Percentiles rank a stretch among this genome's conserved stretches.
Evolutionary conservation across 345 rosid species (phyloP).

Genomic region (Linum lewisii): DNA sequence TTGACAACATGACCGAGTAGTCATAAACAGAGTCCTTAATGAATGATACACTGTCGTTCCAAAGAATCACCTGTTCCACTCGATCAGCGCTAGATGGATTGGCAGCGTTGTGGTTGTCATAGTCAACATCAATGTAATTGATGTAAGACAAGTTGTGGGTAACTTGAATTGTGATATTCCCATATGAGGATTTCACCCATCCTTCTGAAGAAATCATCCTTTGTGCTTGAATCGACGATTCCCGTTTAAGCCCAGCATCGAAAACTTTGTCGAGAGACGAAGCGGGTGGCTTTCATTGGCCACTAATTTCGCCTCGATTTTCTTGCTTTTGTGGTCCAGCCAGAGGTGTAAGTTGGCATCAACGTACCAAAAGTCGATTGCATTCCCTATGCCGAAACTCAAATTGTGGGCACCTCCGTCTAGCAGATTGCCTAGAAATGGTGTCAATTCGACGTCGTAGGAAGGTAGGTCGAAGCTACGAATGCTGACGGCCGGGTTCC

Average conservation of each 20-base stretch:
- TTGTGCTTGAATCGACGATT: slow-evolving; percentile 34
- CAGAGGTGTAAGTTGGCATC: slow-evolving; percentile 92
- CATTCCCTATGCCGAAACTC: slow-evolving; percentile 59
- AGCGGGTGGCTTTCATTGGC: slow-evolving; percentile 15
- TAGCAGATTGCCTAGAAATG: slow-evolving; percentile 49
- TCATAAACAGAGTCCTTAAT: slow-evolving; percentile 12
- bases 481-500: slow-evolving; percentile 69
- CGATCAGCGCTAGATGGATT: slow-evolving; percentile 35
- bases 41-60: slow-evolving; percentile 37
- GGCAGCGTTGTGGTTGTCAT: slow-evolving; percentile 5
- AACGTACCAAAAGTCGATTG: slow-evolving; percentile 71
- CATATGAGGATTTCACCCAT: slow-evolving; percentile 63
- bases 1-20: slow-evolving; percentile 30
- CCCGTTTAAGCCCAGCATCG: slow-evolving; percentile 49
- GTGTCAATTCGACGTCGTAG: slow-evolving; percentile 80
- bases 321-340: slow-evolving; percentile 39
- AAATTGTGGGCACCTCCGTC: slow-evolving; percentile 56
- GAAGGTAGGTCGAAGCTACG: slow-evolving; percentile 79
- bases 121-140: slow-evolving; percentile 46
- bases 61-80: slow-evolving; percentile 47
- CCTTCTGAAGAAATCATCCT: slow-evolving; percentile 47
- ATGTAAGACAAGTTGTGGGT: slow-evolving; percentile 42
- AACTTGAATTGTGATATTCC: slow-evolving; percentile 39
- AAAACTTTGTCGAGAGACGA: background rate
- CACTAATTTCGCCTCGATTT: slow-evolving; percentile 51